phyloP scores from a whole-genome alignment of 805 yeast genomes.

The Pichia ethanolica region DNA sequence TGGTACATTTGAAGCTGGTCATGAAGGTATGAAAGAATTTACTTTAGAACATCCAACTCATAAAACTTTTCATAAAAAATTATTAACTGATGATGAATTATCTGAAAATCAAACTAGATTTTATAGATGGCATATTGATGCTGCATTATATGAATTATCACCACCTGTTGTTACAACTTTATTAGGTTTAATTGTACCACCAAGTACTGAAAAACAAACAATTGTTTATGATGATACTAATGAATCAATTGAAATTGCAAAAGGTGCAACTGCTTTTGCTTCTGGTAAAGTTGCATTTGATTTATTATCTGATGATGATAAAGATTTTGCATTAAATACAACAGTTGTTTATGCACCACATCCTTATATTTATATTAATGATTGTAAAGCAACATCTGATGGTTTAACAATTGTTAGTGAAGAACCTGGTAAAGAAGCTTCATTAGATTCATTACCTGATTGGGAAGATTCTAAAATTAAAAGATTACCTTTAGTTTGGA shows the following conservation, averaged over 20 bases:
- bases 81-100: slow-evolving; percentile 57
- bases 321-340: slow-evolving; percentile 67
- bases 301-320: slow-evolving; percentile 57
- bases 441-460: slow-evolving; percentile 62
- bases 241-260: slow-evolving; percentile 59
- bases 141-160: slow-evolving; percentile 77
- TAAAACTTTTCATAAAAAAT: slow-evolving; percentile 65
- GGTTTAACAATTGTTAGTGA: slow-evolving; percentile 84
- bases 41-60: slow-evolving; percentile 78
- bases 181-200: slow-evolving; percentile 76
- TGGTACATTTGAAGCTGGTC: slow-evolving; percentile 48
- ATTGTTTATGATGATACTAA: slow-evolving; percentile 62
- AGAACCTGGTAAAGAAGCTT: slow-evolving; percentile 50
- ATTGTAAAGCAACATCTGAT: slow-evolving; percentile 75
- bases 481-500: slow-evolving; percentile 83
- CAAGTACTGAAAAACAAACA: slow-evolving; percentile 50
- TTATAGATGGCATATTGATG: slow-evolving; percentile 92
- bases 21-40: slow-evolving; percentile 40
- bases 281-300: slow-evolving; percentile 79
- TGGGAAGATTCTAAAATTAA: slow-evolving; percentile 81
- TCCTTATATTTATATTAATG: slow-evolving; percentile 78
- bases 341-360: slow-evolving; percentile 87
- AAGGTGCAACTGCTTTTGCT: slow-evolving; percentile 86
- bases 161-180: slow-evolving; percentile 86
- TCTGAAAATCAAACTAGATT: slow-evolving; percentile 63